phyloP scores from a whole-genome alignment of 345 rosid species.

The Odontarrhena argentea region DNA sequence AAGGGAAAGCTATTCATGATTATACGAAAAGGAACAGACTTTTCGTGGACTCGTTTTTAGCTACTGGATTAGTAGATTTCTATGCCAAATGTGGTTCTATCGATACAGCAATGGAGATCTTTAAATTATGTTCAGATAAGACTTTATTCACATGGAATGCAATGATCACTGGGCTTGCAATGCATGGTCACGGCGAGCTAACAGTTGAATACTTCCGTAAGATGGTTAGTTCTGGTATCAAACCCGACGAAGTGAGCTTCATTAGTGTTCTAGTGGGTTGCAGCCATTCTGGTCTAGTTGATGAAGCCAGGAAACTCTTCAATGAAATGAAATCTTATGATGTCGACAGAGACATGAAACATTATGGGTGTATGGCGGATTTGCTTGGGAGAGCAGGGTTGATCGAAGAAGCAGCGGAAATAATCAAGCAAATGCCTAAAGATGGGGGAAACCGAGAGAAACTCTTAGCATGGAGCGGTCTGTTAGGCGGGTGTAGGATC shows the following conservation, averaged over 20 bases:
- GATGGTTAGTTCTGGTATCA: constrained; percentile 55
- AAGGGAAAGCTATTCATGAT: constrained; percentile 56
- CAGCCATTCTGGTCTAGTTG: constrained; percentile 70
- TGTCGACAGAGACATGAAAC: constrained; percentile 59
- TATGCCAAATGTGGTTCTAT: constrained; percentile 71
- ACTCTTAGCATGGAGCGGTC: constrained; percentile 68
- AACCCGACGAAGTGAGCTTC: constrained; percentile 62
- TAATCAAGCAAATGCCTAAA: constrained; percentile 59
- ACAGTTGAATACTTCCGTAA: constrained; percentile 50
- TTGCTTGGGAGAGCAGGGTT: constrained; percentile 73
- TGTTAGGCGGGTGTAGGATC: constrained; percentile 77
- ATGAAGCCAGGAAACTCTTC: constrained; percentile 62
- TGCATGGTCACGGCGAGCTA: constrained; percentile 59
- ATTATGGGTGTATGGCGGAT: constrained; percentile 80
- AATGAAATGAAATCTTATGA: constrained; percentile 54
- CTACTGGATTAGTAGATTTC: constrained; percentile 68
- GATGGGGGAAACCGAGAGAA: constrained; percentile 48
- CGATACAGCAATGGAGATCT: constrained; percentile 49
- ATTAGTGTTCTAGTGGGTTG: constrained; percentile 70
- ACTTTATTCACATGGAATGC: constrained; percentile 69
- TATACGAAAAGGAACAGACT: constrained; percentile 44
- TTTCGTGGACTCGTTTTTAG: constrained; percentile 55
- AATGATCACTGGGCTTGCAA: constrained; percentile 67
- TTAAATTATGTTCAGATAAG: constrained; percentile 48
- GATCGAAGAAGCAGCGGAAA: constrained; percentile 60